Conservation (phyloP, 2,329 filamentous ascomycete species). For the Aspergillus fijiensis region DNA sequence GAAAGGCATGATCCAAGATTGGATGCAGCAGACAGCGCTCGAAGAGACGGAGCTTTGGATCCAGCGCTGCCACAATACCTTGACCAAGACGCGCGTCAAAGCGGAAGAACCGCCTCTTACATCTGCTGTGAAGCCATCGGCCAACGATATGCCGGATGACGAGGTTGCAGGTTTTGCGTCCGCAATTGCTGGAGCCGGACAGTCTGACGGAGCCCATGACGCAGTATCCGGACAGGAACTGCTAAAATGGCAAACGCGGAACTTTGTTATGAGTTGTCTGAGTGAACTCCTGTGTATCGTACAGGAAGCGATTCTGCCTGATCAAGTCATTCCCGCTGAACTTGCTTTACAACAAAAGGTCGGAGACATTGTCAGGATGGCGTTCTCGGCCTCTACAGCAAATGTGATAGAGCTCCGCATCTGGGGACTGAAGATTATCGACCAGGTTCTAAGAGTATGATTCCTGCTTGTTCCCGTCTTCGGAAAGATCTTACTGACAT, state of each 20-base stretch:
- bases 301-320: conserved; percentile 72
- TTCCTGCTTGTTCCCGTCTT: background rate
- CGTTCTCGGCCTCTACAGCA: conserved; percentile 94
- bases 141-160: conserved; percentile 87
- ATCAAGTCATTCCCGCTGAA: conserved; percentile 76
- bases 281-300: conserved; percentile 78
- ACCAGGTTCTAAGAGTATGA: conserved; percentile 73
- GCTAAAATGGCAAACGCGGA: conserved; percentile 90
- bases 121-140: conserved; percentile 44
- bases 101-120: conserved; percentile 48
- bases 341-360: conserved; percentile 76
- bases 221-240: conserved; percentile 72
- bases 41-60: conserved; percentile 82
- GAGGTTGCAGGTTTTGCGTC: conserved; percentile 93
- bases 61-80: conserved; percentile 78
- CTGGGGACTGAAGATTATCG: conserved; percentile 89
- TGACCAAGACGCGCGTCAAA: conserved; percentile 81
- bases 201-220: conserved; percentile 54
- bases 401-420: conserved; percentile 86
- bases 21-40: conserved; percentile 87
- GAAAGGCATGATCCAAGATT: conserved; percentile 85
- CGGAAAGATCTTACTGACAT: background rate
- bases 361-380: conserved; percentile 92
- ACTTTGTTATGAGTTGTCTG: conserved; percentile 88
- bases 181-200: conserved; percentile 61